phyloP scores from a whole-genome alignment of 305 asterid genomes.

The Striga hermonthica region DNA sequence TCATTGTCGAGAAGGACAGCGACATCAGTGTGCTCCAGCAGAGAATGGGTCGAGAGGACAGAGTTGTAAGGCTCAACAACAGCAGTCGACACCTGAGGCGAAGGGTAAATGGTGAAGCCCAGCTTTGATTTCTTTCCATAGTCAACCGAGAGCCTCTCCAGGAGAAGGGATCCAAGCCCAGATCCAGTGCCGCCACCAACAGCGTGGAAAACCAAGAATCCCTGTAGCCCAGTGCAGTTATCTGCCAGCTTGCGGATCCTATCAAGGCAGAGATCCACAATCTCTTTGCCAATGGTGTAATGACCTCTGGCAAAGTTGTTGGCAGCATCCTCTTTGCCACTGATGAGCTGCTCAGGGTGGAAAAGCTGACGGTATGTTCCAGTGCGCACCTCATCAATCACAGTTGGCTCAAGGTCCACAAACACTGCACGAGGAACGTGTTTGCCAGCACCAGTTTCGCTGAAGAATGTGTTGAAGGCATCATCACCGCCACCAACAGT shows the following conservation, averaged over 20 bases:
- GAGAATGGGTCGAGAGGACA: conserved; percentile 45
- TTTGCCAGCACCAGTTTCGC: conserved; percentile 47
- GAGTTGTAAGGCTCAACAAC: conserved; percentile 51
- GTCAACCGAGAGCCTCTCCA: conserved; percentile 47
- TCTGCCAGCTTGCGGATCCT: conserved; percentile 51
- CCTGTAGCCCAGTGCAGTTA: conserved; percentile 45
- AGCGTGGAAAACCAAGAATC: conserved; percentile 46
- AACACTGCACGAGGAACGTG: conserved; percentile 47
- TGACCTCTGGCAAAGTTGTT: conserved; percentile 51
- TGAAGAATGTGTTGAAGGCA: conserved; percentile 47
- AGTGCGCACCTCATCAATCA: conserved; percentile 45
- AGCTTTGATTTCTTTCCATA: conserved; percentile 42
- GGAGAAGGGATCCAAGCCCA: conserved; percentile 45
- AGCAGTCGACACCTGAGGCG: conserved; percentile 48
- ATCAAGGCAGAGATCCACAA: conserved; percentile 47
- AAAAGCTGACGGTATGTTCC: conserved; percentile 46
- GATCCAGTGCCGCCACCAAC: conserved; percentile 50
- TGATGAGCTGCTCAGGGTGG: conserved; percentile 47
- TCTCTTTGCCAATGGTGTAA: conserved; percentile 48
- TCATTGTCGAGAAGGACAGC: conserved; percentile 44
- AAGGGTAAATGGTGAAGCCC: conserved; percentile 45
- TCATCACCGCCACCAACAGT: conserved; percentile 45
- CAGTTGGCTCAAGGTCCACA: conserved; percentile 48
- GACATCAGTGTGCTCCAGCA: conserved; percentile 51
- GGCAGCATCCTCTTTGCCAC: conserved; percentile 48